These are phyloP conservation scores for Ceratocystis eucalypticola DNA, from an alignment of 2,329 filamentous ascomycete genomes.

Conservation along the genomic window DNA sequence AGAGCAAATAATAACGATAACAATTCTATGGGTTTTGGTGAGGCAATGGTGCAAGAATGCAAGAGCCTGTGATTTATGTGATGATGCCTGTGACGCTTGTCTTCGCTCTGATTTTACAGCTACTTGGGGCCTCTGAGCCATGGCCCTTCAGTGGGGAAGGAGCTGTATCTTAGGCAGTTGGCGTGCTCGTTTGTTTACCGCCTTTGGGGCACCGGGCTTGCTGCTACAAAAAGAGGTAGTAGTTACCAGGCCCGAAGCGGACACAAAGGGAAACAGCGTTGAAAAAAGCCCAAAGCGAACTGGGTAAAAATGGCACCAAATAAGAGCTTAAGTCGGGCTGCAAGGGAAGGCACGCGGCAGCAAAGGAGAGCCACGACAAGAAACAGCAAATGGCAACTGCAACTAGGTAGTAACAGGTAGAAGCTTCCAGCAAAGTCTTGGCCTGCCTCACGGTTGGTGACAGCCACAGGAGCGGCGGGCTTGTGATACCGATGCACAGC, in stretches of 20 bases:
- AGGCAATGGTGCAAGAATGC: neutral
- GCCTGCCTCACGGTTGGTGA: too few species aligned
- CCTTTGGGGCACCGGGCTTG: neutral
- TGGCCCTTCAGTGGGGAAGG: neutral
- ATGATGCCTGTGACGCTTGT: neutral
- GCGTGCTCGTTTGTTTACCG: neutral
- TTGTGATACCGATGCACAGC: too few species aligned
- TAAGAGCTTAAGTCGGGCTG: neutral
- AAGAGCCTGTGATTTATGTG: neutral
- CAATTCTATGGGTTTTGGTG: neutral
- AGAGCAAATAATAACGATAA: conserved; percentile 11
- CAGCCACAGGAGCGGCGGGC: too few species aligned
- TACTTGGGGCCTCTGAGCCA: neutral
- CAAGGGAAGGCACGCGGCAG: neutral
- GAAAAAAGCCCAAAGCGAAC: neutral
- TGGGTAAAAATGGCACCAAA: neutral
- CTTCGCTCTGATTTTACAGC: neutral
- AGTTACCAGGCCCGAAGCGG: neutral
- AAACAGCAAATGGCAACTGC: neutral
- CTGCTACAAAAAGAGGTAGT: neutral
- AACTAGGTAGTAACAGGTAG: neutral
- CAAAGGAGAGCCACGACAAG: neutral
- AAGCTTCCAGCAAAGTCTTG: neutral
- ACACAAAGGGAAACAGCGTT: neutral
- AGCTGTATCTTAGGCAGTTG: neutral